Percentiles rank a stretch among this genome's conserved stretches.
phyloP scores from a whole-genome alignment of 805 yeast genomes.

The Lipomyces oligophaga region DNA sequence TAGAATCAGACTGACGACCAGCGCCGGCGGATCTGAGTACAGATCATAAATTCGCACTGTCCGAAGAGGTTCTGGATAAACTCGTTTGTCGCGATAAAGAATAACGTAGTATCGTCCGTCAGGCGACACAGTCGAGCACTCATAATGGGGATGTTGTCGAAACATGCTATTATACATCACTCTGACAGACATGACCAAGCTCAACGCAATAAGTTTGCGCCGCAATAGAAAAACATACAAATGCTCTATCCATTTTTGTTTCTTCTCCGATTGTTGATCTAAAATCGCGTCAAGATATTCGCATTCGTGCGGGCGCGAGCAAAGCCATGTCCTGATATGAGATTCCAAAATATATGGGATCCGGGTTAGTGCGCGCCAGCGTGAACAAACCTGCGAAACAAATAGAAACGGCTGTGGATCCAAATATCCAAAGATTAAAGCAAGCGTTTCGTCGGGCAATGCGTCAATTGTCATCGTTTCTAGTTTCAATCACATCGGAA shows the following conservation, averaged over 20 bases:
- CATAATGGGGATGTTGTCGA: conserved; percentile 14
- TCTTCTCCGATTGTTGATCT: neutral
- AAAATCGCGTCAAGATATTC: no score
- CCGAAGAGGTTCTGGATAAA: conserved; percentile 17
- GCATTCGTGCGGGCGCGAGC: no score
- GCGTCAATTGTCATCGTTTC: neutral
- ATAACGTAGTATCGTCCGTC: conserved; percentile 18
- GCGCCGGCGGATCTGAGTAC: conserved; percentile 1
- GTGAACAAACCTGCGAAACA: conserved; percentile 18
- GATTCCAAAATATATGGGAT: conserved; percentile 9
- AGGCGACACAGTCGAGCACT: conserved; percentile 16
- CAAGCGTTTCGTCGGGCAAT: conserved; percentile 18
- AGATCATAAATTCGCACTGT: conserved; percentile 15
- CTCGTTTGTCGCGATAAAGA: conserved; percentile 9
- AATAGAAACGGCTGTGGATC: conserved; percentile 16
- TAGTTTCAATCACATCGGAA: no score
- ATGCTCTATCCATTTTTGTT: conserved; percentile 4
- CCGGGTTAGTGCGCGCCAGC: conserved; percentile 9
- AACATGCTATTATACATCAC: neutral
- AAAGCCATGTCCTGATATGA: conserved; percentile 15
- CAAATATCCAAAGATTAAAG: conserved; percentile 8
- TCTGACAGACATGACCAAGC: neutral
- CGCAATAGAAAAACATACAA: conserved; percentile 19
- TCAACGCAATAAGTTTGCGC: conserved; percentile 14
- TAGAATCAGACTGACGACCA: conserved; percentile 4